Evolutionary conservation across 176 grass and related monocot genomes (phyloP), one percentile per base, ranked within the genome.

Genomic region (Aegilops bicornis): DNA sequence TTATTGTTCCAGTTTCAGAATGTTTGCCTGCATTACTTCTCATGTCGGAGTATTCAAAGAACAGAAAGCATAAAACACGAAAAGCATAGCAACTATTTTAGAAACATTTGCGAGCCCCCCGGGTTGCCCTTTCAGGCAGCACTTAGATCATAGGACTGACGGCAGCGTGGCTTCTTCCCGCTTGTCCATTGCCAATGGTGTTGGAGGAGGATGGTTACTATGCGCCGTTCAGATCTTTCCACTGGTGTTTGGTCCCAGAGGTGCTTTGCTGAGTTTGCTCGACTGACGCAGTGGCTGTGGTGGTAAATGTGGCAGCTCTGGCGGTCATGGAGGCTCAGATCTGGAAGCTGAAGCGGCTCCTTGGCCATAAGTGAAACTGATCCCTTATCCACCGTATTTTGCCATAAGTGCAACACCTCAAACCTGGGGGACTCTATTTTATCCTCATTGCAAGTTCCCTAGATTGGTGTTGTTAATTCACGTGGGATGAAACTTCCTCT

Each of bases 1-100:
- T 79, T 74, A 35, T 76, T 54, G 48, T 27, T 81, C 7, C 76
- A 66, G 30, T 62, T 82, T 70, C 36, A 64, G 63, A 19, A 80
- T 10, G 6, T 62, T 30, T 88, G 5, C 45, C 39, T 14, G 3
- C 27, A 45, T 88, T 88, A 43, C 52, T 85, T 33, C 13, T 77
- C 27, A 52, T 85, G 3, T 32, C 47, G 3, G 45, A 56, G 25
- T 32, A 32, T 77, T 56, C 16, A 56, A 76, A 22, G 30, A 32
- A 77, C 73, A 76, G 15, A 45, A 29, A 76, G 25, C 9, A 45
- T 52, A 52, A 76, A 47, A 75, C 40, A 48, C 42, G 23, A n/a
- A 48, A 58, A 58, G 42, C 72, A 30, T 50, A 8, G 48, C 14
- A 17, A 48, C 48, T 48, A 75, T 75, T 16, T 75, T 75, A 50